Evolutionary conservation across 192 early-diverging fungal species (phyloP), one percentile per base, ranked within the genome.

Genomic region (Coemansia sp.): DNA sequence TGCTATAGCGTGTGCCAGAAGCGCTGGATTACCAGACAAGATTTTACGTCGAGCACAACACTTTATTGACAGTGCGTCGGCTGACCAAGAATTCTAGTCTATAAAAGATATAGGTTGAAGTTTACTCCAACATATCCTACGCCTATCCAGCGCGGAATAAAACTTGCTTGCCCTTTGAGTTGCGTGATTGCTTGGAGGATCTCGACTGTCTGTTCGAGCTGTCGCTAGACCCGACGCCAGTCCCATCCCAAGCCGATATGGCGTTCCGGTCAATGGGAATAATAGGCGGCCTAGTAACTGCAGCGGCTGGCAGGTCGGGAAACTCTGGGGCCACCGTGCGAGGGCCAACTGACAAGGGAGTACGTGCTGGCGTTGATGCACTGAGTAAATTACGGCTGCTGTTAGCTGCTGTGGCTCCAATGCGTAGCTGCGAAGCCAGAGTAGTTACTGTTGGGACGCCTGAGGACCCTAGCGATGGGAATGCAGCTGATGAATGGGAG

Each of bases 91-190:
- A 51, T 17, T 21, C 46, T 34, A 17, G 53, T 27, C 55, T 27
- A 11, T 15, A 34, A 38, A 38, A 11, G 4, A 38, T 38, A 7
- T 38, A 38, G 37, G 37, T 38, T 27, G 12, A 12, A 31, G 4
- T 36, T n/a, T n/a, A n/a, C n/a, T n/a, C n/a, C n/a, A 50, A 25
- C 23, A 14, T 10, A 25, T 29, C 14, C 27, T 29, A 29, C 11
- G 11, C 14, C 63, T 66, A 73, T 44, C 71, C 65, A 38, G 63
- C 29, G 29, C 59, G 45, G 62, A 71, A 74, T 34, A 74, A 17
- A 44, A 66, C 46, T 39, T 74, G 68, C 62, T 74, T 79, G 23
- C 77, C 77, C 63, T 79, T 79, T 42, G 37, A 17, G 44, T 70
- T 79, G 46, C 55, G 69, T 4, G 42, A 32, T 17, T 74, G 75